Base-by-base conservation (phyloP, 345 rosid genomes). In the Euclidium syriacum region DNA sequence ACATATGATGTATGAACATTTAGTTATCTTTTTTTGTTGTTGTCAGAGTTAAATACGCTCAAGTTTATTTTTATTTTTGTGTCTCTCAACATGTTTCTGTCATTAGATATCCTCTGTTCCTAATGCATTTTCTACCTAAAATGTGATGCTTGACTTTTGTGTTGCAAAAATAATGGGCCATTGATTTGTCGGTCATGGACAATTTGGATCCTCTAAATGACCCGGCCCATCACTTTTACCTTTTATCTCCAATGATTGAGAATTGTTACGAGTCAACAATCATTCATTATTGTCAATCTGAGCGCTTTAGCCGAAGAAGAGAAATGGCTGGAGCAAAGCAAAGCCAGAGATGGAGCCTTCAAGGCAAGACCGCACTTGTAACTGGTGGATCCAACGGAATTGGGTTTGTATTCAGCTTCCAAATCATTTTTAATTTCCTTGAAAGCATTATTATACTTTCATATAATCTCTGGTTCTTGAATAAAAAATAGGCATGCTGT, bases 351-450 rank as follows among this genome's bases (percentile, higher is more conserved):
- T 92, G 98, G 96, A 85, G 78, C 43, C 91, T 89, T 38, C 58
- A 55, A 3, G 88, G 68, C 57, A 70, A 40, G 80, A 84, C 82
- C 0, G 86, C 88, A 46, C 82, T 87, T 33, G 86, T 84, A 58
- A 81, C 85, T 10, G 89, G 91, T 19, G 87, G 87, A 67, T 76
- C 91, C 32, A 77, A 71, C 46, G 95, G 95, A 54, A 78, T 85
- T 10, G 84, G 87, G 91, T 79, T 22, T n/a, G 62, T 43, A 41
- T 55, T 16, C 16, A 67, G 16, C 19, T 15, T 34, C 22, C 26
- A 16, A 10, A 52, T 33, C 3, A 12, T 38, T 26, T 7, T 17
- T n/a, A 19, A 26, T 3, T 46, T n/a, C 56, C 18, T 38, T 63
- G 20, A 29, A 62, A 48, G 24, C 10, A 30, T 27, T 54, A 10